Conservation (phyloP, 345 rosid genomes). For the Erysimum cheiranthoides region DNA sequence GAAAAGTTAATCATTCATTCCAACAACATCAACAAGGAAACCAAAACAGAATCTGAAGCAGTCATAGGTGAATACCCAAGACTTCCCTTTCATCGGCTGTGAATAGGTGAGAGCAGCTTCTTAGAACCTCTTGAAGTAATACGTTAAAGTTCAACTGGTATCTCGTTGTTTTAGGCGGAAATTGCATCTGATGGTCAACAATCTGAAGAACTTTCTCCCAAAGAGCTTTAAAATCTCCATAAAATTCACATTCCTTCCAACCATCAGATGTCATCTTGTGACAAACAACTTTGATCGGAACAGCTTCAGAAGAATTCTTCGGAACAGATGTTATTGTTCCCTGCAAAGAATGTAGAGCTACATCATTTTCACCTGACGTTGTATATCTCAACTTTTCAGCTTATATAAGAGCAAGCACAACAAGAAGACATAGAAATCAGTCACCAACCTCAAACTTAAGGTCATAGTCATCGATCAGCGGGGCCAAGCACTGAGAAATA, state of each 20-base stretch:
- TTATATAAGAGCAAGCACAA: slow-evolving; percentile 16
- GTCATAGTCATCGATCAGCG: slow-evolving; percentile 63
- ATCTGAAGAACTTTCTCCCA: slow-evolving; percentile 69
- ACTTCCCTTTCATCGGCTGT: slow-evolving; percentile 67
- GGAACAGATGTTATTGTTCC: slow-evolving; percentile 69
- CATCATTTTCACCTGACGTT: not conserved
- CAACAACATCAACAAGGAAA: slow-evolving; percentile 5
- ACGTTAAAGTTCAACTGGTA: slow-evolving; percentile 78
- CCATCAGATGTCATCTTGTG: slow-evolving; percentile 43
- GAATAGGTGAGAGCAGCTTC: slow-evolving; percentile 63
- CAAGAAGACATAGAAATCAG: slow-evolving; percentile 3
- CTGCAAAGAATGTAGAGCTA: slow-evolving; percentile 51
- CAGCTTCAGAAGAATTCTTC: slow-evolving; percentile 56
- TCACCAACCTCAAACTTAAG: slow-evolving; percentile 69
- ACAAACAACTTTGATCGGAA: slow-evolving; percentile 66
- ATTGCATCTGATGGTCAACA: slow-evolving; percentile 55
- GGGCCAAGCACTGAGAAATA: slow-evolving; percentile 71
- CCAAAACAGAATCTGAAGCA: not conserved
- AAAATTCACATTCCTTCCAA: slow-evolving; percentile 43
- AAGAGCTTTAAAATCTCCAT: slow-evolving; percentile 50
- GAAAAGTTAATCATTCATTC: slow-evolving; percentile 17
- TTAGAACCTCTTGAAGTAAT: slow-evolving; percentile 70
- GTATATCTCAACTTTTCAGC: slow-evolving; percentile 15
- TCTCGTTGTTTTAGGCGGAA: slow-evolving; percentile 54
- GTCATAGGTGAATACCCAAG: slow-evolving; percentile 55